A percentile compares a stretch with the other conserved stretches of the same genome.
These are phyloP conservation scores for Chrysanthemum lavandulifolium DNA, from an alignment of 129 eudicot genomes.

Conservation along the genomic window DNA sequence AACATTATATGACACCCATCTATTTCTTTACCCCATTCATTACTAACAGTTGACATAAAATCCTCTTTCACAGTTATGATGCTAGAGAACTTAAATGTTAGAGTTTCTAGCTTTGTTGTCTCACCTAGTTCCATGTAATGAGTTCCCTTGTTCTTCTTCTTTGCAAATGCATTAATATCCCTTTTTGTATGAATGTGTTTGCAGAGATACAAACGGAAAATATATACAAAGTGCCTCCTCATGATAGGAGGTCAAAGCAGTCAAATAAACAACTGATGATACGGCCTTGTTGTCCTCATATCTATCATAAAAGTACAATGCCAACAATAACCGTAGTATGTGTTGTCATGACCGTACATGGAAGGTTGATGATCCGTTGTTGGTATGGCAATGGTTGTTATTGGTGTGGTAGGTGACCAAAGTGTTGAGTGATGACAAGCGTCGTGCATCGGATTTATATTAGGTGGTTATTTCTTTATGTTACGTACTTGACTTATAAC, in stretches of 20 bases:
- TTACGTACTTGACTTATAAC: too few relatives aligned
- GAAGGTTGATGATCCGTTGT: slow-evolving; percentile 66
- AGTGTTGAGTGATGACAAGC: slow-evolving; percentile 24
- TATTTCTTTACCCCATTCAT: too few relatives aligned
- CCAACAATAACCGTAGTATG: slow-evolving; percentile 36
- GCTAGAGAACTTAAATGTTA: too few relatives aligned
- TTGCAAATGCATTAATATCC: neutral
- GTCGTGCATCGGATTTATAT: too few relatives aligned
- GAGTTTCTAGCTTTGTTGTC: neutral
- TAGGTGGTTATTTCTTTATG: too few relatives aligned
- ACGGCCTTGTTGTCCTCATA: slow-evolving; percentile 58
- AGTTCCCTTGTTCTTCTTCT: neutral
- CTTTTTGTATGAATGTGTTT: slow-evolving; percentile 13
- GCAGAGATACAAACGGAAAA: slow-evolving; percentile 35
- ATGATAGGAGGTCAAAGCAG: slow-evolving; percentile 26
- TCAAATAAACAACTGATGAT: slow-evolving; percentile 44
- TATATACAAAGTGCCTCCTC: slow-evolving; percentile 42
- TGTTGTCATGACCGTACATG: slow-evolving; percentile 47
- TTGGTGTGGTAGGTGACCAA: slow-evolving; percentile 60
- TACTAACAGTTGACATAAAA: too few relatives aligned
- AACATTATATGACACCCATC: too few relatives aligned
- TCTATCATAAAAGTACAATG: slow-evolving; percentile 28
- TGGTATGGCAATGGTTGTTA: slow-evolving; percentile 43
- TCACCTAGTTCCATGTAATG: neutral
- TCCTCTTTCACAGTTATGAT: too few relatives aligned